A percentile compares a stretch with the other conserved stretches of the same genome.
Evolutionary conservation across 1,284 basidiomycete genomes (phyloP).

Genomic region (Fomitiporia mediterranea): DNA sequence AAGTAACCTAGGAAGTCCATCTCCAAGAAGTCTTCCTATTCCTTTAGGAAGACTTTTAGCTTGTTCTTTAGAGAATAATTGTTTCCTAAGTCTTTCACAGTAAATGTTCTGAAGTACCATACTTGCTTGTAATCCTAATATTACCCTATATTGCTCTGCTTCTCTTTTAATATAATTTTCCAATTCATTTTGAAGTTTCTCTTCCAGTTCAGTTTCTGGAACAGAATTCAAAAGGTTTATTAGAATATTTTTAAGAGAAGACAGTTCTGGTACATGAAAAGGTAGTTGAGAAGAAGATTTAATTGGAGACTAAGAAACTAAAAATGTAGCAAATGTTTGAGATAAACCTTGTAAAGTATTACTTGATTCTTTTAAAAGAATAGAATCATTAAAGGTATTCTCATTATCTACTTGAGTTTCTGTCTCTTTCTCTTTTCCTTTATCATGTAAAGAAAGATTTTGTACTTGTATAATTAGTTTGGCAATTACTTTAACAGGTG

Average conservation of each 20-base stretch:
- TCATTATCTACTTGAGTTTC: no score
- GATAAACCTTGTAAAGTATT: not conserved
- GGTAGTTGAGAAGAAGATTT: not conserved
- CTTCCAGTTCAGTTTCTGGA: not conserved
- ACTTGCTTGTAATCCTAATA: not conserved
- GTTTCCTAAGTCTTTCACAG: not conserved
- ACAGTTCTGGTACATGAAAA: not conserved
- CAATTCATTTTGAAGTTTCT: not conserved
- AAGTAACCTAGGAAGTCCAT: conserved; percentile 2
- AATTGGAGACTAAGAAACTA: not conserved
- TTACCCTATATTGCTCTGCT: not conserved
- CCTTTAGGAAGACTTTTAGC: not conserved
- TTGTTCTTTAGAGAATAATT: not conserved
- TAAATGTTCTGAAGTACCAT: conserved; percentile 7
- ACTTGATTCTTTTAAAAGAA: not conserved
- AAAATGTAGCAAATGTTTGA: not conserved
- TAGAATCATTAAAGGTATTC: not conserved
- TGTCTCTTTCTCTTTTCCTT: not conserved
- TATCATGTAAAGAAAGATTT: no score
- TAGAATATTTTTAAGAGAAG: not conserved
- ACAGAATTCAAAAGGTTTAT: not conserved
- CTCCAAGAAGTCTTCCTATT: conserved; percentile 3
- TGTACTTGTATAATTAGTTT: not conserved
- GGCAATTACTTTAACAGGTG: not conserved
- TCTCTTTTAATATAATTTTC: not conserved